Evolutionary conservation across 805 yeast species (phyloP), one percentile per base, ranked within the genome.

Genomic region (Candida broadrunensis): DNA sequence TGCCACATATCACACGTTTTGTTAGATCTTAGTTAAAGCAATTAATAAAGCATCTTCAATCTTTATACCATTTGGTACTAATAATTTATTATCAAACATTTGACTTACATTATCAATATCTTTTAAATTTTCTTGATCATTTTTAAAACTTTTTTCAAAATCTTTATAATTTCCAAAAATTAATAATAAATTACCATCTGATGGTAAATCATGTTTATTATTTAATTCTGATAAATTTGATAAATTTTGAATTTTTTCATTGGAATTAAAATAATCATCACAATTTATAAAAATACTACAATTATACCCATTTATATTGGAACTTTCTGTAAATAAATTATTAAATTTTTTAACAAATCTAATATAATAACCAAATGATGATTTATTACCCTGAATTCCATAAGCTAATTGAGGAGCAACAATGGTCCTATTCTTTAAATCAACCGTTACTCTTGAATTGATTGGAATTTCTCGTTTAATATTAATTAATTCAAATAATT

Each of bases 401-500:
- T 87, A 85, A 0, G 93, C 95, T 36, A 75, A 81, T 9, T 66
- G 49, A 6, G 93, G 88, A 1, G 88, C 77, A 0, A 87, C 93
- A 11, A 88, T 77, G 39, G 73, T 75, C 37, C 72, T 74, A 9
- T 75, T 75, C 34, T 77, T 67, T 8, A 80, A 47, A 52, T 90
- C 88, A 2, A 90, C 87, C 0, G 95, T 87, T 8, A 90, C 96
- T 48, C 95, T 70, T 13, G 84, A 88, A 50, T 85, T 80, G 0
- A 79, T 75, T 2, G 96, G 96, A 3, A 87, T 81, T 42, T 80
- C 81, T 30, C 55, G 52, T 47, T 75, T 77, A 15, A 61, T 61
- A 6, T 70, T 65, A n/a, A 18, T 14, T 37, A 89, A 70, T 55
- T 83, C 83, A 24, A 89, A 50, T 14, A 81, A 72, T 39, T 75